Conservation (phyloP, 2,329 filamentous ascomycete species). For the Sphaerulina populicola region DNA sequence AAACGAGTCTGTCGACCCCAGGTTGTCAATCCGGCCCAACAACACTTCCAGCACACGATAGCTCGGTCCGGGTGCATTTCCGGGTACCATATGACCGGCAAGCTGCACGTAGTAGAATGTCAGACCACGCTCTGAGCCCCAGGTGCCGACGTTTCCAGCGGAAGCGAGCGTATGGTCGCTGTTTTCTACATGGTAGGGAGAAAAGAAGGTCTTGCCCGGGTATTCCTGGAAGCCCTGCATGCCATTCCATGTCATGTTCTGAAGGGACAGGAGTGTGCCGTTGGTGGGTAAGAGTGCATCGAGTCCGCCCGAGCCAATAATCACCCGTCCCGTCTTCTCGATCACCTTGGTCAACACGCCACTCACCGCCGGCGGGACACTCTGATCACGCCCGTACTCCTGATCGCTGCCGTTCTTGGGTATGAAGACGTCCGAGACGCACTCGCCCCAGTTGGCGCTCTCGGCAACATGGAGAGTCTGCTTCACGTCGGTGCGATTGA, state of each 20-base stretch:
- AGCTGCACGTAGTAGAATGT: conserved; percentile 25
- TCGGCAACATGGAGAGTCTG: conserved; percentile 29
- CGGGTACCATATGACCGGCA: conserved; percentile 26
- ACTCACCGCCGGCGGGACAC: conserved; percentile 11
- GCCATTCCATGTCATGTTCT: conserved; percentile 31
- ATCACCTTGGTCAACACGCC: conserved; percentile 20
- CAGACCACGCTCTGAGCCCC: conserved; percentile 24
- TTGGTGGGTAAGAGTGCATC: conserved; percentile 27
- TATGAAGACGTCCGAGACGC: too few relatives aligned
- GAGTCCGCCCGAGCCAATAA: conserved; percentile 25
- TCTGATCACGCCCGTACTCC: too few relatives aligned
- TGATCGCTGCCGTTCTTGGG: too few relatives aligned
- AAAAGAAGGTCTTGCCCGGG: conserved; percentile 21
- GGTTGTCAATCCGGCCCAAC: conserved; percentile 33
- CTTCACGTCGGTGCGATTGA: conserved; percentile 31
- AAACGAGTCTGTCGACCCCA: conserved; percentile 3
- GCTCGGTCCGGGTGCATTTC: conserved; percentile 39
- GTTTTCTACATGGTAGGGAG: too few relatives aligned
- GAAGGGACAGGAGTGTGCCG: conserved; percentile 25
- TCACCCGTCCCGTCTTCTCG: conserved; percentile 28
- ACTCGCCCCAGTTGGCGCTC: not conserved
- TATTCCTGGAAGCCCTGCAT: conserved; percentile 24
- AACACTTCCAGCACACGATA: conserved; percentile 39
- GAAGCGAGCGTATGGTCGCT: conserved; percentile 2
- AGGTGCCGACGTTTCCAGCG: conserved; percentile 10